Base-by-base conservation (phyloP, 192 early-diverging fungal genomes). In the Dimargaris xerosporica region DNA sequence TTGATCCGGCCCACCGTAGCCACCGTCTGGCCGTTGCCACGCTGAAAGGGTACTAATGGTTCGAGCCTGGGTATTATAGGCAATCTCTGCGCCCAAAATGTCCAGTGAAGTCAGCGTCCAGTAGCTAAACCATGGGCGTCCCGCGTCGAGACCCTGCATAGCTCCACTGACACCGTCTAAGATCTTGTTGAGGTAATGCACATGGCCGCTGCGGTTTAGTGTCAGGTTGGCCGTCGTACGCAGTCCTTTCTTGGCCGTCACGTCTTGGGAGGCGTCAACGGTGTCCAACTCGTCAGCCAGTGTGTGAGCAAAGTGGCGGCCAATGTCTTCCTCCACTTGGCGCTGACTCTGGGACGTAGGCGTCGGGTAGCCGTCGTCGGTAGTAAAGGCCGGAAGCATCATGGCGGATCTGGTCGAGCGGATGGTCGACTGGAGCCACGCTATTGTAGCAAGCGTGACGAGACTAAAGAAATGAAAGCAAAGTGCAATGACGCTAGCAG, bases 51-150 rank as follows among this genome's bases (percentile, higher is more conserved):
- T 89, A 0, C 64, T 67, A 10, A 69, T 23, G 4, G 64, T 78
- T 69, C 80, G 69, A 17, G 68, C 41, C 6, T 78, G 76, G 16
- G 82, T 53, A 23, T 66, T 67, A 5, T 64, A 55, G 30, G 81
- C 69, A 41, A 91, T 71, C 5, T 65, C 65, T 43, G 74, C 63
- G 19, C 78, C 85, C 52, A 98, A 63, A 2, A 98, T 72, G 69
- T 85, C 87, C 10, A 95, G 76, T 2, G 89, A 75, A 61, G 95
- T 91, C 44, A 91, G 63, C 28, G 85, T 84, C 95, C 95, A 98
- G 62, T 89, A 93, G 10, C 85, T 73, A 28, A 98, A 70, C 95
- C 95, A 98, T 26, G 93, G 91, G 64, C 84, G 84, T 60, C 81
- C 84, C 15, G 95, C 86, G 69, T 98, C 95, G 29, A 93, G 76